These are phyloP conservation scores for Cutaneotrichosporon spelunceum DNA, from an alignment of 1,284 basidiomycete species.

Conservation along the genomic window DNA sequence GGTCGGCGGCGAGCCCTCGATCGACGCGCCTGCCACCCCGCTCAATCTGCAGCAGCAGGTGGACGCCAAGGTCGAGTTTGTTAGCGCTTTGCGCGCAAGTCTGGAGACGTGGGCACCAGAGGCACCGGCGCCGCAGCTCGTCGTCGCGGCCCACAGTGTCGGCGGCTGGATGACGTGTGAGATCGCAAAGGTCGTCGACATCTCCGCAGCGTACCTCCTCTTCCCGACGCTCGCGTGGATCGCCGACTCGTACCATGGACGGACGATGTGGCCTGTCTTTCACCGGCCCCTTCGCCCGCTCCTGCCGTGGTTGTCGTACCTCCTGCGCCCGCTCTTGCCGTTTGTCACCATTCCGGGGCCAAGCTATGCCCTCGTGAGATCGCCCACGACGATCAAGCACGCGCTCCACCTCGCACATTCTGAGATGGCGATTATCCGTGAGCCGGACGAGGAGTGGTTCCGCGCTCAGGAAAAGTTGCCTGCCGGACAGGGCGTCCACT, in stretches of 20 bases:
- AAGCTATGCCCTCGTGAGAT: conserved; percentile 38
- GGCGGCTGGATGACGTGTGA: conserved; percentile 46
- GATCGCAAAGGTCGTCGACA: conserved; percentile 31
- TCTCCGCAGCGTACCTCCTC: conserved; percentile 35
- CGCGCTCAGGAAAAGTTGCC: conserved; percentile 19
- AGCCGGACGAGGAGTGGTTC: conserved; percentile 44
- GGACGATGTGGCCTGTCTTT: conserved; percentile 49
- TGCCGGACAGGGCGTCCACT: conserved; percentile 25
- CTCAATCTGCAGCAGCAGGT: conserved; percentile 40
- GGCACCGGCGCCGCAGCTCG: conserved; percentile 25
- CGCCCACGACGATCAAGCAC: conserved; percentile 37
- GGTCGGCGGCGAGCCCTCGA: conserved; percentile 43
- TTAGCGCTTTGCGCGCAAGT: conserved; percentile 24
- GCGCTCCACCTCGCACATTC: conserved; percentile 42
- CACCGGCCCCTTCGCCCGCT: conserved; percentile 32
- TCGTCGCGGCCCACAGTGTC: conserved; percentile 47
- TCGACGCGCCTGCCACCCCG: conserved; percentile 27
- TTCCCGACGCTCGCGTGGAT: conserved; percentile 49
- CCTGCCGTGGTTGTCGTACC: conserved; percentile 24
- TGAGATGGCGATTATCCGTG: conserved; percentile 45
- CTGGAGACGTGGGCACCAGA: conserved; percentile 33
- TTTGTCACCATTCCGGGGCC: conserved; percentile 33
- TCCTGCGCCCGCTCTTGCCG: conserved; percentile 34
- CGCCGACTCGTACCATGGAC: conserved; percentile 41
- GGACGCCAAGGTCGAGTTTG: conserved; percentile 46